Conservation (phyloP, 73 alveolate species). For the Tetrahymena elliotti region DNA sequence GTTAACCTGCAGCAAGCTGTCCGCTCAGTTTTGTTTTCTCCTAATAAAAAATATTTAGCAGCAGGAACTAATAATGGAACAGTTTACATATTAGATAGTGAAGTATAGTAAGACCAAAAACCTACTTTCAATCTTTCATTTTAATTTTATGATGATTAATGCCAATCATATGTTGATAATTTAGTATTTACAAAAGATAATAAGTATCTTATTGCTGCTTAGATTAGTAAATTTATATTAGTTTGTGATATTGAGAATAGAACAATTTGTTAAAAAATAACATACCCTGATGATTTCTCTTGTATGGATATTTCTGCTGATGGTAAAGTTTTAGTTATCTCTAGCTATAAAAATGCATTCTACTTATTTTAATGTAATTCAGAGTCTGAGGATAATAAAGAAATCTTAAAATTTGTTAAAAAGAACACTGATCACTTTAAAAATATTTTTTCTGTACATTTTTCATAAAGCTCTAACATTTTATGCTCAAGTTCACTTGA, state of each 20-base stretch:
- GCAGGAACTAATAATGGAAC: neutral
- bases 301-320: neutral
- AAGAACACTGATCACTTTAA: neutral
- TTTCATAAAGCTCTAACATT: neutral
- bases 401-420: neutral
- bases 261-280: neutral
- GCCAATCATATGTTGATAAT: neutral
- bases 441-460: neutral
- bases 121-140: neutral
- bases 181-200: neutral
- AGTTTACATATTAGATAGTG: neutral
- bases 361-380: neutral
- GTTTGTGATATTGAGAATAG: neutral
- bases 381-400: neutral
- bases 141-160: neutral
- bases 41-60: neutral
- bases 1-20: neutral
- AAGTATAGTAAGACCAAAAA: neutral
- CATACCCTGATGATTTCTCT: neutral
- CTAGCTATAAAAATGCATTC: neutral
- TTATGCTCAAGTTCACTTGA: neutral
- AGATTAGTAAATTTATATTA: neutral
- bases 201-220: neutral
- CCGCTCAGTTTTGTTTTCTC: neutral
- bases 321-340: neutral